These are phyloP conservation scores for Mycena venus DNA, from an alignment of 768 basidiomycete genomes.

Conservation along the genomic window DNA sequence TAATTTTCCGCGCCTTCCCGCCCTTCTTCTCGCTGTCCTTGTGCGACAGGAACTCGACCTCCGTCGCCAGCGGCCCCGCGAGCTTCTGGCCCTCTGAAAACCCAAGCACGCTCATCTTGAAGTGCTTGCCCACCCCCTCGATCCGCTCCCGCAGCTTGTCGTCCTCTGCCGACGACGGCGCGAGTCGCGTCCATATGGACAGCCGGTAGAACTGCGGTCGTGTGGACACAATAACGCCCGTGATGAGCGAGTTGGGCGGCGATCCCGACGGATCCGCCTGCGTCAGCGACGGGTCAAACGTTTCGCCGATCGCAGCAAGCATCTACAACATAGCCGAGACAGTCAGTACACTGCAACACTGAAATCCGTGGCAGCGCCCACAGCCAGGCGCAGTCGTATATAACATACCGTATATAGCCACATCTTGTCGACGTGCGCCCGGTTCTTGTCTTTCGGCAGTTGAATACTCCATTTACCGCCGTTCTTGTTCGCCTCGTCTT, in stretches of 20 bases:
- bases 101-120: conserved; percentile 92
- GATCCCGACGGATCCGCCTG: conserved; percentile 56
- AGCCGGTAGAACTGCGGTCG: conserved; percentile 96
- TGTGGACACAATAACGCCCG: conserved; percentile 95
- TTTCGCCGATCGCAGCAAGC: conserved; percentile 99
- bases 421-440: conserved; percentile 88
- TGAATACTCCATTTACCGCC: conserved; percentile 99
- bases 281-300: conserved; percentile 90
- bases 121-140: conserved; percentile 87
- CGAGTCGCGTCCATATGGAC: conserved; percentile 96
- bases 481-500: conserved; percentile 95
- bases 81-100: conserved; percentile 81
- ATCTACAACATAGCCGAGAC: conserved; percentile 70
- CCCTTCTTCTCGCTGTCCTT: conserved; percentile 97
- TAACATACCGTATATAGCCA: conserved; percentile 94
- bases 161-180: conserved; percentile 73
- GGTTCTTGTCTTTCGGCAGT: conserved; percentile 95
- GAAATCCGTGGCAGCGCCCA: background rate
- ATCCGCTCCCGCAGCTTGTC: conserved; percentile 81
- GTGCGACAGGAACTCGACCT: conserved; percentile 95
- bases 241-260: conserved; percentile 75
- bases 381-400: background rate
- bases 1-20: conserved; percentile 84
- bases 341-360: conserved; percentile 19
- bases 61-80: conserved; percentile 89